These are phyloP conservation scores for Huntiella bhutanensis DNA, from an alignment of 2,329 filamentous ascomycete species.

Conservation along the genomic window DNA sequence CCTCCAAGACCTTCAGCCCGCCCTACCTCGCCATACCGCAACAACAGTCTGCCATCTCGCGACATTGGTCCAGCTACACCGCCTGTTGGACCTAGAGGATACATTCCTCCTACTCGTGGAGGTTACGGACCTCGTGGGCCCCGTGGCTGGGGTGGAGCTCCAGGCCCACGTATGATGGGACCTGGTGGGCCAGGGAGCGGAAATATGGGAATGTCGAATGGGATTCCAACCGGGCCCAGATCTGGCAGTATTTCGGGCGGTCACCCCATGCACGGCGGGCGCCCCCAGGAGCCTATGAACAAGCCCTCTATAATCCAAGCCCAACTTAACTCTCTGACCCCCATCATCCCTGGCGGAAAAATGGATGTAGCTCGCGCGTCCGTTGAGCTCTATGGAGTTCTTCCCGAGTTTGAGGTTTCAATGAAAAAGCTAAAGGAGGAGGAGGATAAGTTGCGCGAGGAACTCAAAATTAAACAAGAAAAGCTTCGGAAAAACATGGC, in stretches of 20 bases:
- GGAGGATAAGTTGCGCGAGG: slow-evolving; percentile 36
- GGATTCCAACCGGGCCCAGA: slow-evolving; percentile 35
- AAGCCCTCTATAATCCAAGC: slow-evolving; percentile 32
- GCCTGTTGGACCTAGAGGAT: slow-evolving; percentile 36
- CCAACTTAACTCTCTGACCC: slow-evolving; percentile 31
- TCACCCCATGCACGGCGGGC: background rate
- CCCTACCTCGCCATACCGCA: slow-evolving; percentile 18
- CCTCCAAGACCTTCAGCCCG: slow-evolving; percentile 18
- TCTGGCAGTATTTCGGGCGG: slow-evolving; percentile 26
- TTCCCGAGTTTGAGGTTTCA: slow-evolving; percentile 35
- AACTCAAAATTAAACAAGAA: slow-evolving; percentile 34
- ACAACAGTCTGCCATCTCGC: slow-evolving; percentile 20
- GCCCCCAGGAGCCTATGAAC: slow-evolving; percentile 7
- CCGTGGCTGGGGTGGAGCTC: slow-evolving; percentile 22
- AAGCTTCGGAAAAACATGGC: slow-evolving; percentile 33
- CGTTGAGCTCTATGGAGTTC: slow-evolving; percentile 26
- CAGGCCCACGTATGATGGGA: slow-evolving; percentile 14
- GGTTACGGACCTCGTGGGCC: slow-evolving; percentile 25
- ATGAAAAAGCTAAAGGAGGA: slow-evolving; percentile 35
- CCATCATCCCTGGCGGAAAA: slow-evolving; percentile 35
- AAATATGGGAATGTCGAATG: slow-evolving; percentile 15
- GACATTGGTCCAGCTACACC: slow-evolving; percentile 16
- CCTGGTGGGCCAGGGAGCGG: slow-evolving; percentile 16
- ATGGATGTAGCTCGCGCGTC: slow-evolving; percentile 28
- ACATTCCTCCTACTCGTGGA: slow-evolving; percentile 21